A percentile compares a stretch with the other conserved stretches of the same genome.
Evolutionary conservation across 1,284 basidiomycete species (phyloP).

Genomic region (Irpex lacteus): DNA sequence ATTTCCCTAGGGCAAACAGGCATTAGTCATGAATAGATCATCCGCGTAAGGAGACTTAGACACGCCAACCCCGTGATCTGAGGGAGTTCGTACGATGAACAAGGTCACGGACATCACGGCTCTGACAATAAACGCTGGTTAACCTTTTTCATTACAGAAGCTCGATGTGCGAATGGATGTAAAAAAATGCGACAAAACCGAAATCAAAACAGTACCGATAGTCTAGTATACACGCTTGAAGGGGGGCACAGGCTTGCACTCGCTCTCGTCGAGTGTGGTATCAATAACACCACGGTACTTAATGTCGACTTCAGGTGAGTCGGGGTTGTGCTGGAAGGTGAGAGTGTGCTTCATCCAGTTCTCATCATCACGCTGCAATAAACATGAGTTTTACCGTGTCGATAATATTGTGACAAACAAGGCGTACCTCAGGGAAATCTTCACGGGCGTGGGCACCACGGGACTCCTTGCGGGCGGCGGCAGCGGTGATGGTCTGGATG

Average conservation of each 20-base stretch:
- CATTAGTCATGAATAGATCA: neutral
- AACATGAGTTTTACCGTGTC: neutral
- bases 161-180: neutral
- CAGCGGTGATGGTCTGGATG: slow-evolving; percentile 93
- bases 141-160: neutral
- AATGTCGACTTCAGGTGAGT: slow-evolving; percentile 83
- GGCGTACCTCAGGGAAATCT: slow-evolving; percentile 83
- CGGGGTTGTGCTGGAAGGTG: slow-evolving; percentile 77
- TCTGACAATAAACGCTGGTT: neutral
- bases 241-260: slow-evolving; percentile 89
- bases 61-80: neutral
- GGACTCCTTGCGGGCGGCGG: slow-evolving; percentile 95
- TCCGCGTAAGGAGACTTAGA: neutral
- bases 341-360: slow-evolving; percentile 96
- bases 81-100: neutral
- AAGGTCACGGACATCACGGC: neutral
- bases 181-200: neutral
- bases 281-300: slow-evolving; percentile 86
- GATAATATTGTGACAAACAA: neutral
- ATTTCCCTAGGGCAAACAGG: neutral
- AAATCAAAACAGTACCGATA: neutral
- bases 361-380: slow-evolving; percentile 74
- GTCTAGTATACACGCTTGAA: slow-evolving; percentile 84
- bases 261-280: slow-evolving; percentile 90
- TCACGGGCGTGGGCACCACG: slow-evolving; percentile 98